Percentiles rank a stretch among this genome's conserved stretches.
Conservation (phyloP, 129 eudicot genomes). For the Solidago caesia region DNA sequence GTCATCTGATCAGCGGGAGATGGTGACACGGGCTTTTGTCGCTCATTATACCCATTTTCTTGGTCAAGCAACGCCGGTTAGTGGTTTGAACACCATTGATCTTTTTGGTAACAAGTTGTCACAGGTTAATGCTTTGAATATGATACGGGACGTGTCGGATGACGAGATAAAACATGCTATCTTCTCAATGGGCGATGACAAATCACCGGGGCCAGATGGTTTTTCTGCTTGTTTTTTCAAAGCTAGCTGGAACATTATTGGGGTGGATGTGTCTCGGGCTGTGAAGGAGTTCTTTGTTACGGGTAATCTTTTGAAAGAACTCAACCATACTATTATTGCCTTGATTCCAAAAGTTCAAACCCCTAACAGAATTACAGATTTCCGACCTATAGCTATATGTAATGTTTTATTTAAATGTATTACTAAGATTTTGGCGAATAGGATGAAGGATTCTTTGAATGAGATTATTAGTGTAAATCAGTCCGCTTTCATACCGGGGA, state of each 20-base stretch:
- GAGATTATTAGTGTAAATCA: too few species aligned
- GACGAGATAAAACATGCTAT: too few species aligned
- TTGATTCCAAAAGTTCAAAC: background rate
- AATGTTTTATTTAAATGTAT: too few species aligned
- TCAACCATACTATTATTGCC: background rate
- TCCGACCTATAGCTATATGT: background rate
- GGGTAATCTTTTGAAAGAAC: background rate
- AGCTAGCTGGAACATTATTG: too few species aligned
- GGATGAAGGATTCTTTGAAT: too few species aligned
- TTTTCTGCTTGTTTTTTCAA: background rate
- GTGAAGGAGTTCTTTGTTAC: background rate
- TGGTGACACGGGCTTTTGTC: background rate
- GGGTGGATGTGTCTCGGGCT: too few species aligned
- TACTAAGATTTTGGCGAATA: too few species aligned
- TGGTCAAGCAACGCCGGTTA: background rate
- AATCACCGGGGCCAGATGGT: rapidly evolving
- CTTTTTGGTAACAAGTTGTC: too few species aligned
- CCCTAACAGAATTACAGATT: background rate
- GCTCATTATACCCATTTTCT: background rate
- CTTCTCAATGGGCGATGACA: background rate
- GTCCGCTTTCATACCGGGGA: too few species aligned
- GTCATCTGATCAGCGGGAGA: background rate
- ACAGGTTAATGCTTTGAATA: too few species aligned
- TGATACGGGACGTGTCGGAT: too few species aligned
- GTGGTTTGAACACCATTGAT: too few species aligned